Evolutionary conservation across 169 alveolate species (phyloP), one percentile per base, ranked within the genome.

Genomic region (Cystoisospora suis): DNA sequence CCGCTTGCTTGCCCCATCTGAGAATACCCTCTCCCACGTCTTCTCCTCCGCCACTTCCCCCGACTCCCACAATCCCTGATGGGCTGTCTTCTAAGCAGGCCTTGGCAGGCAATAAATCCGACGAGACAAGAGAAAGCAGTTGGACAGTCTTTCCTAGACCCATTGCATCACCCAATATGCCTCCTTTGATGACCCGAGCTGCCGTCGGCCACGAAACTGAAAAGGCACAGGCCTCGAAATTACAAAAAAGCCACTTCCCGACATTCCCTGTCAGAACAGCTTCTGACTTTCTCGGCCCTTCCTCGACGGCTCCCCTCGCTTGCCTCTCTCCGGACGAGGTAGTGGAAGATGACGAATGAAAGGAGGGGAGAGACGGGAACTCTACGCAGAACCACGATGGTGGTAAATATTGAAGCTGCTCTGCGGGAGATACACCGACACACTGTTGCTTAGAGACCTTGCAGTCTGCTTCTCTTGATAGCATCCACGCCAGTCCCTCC

Each of bases 91-190:
- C 65, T 53, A 15, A 12, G 23, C 65, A 53, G 83, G 23, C 47
- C 58, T 38, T 40, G 83, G 83, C 56, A 6, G 83, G 56, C n/a
- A 72, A 34, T 9, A 72, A 29, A 17, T 72, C 83, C 20, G 83
- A 45, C 7, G 94, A 90, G 29, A 91, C 47, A 59, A 91, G 87
- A n/a, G 94, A 91, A 29, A 92, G 90, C n/a, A 83, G 88, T 89
- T 98, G 99, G 20, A 98, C 95, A 4, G 99, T 98, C 93, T 99
- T 99, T 34, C 99, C 99, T 32, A 99, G 98, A 0, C 99, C 99
- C 99, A 98, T 98, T 92, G 98, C 99, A 92, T 97, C 99, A 7
- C 99, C 99, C 17, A 99, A 96, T 61, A 99, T 89, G 59, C 98
- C 98, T 58, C 94, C 94, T 29, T 56, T 75, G 87, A 75, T 75